These are phyloP conservation scores for Ceratobasidium sp. DNA, from an alignment of 1,284 basidiomycete species.

Conservation along the genomic window DNA sequence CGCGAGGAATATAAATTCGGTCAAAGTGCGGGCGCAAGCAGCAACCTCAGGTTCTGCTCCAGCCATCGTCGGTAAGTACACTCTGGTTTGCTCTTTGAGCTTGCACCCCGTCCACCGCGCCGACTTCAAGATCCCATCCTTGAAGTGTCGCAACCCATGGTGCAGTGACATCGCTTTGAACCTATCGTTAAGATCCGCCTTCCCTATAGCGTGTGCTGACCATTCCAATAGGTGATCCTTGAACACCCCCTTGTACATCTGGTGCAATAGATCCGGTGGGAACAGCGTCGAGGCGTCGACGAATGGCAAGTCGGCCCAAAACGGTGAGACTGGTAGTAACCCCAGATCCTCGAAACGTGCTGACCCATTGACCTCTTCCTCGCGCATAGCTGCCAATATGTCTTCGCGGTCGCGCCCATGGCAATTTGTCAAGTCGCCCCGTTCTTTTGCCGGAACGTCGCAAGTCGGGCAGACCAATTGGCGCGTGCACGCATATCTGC, in stretches of 20 bases:
- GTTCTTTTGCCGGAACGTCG: background rate
- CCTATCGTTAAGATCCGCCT: slow-evolving; percentile 31
- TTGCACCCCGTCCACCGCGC: slow-evolving; percentile 56
- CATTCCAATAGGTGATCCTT: slow-evolving; percentile 50
- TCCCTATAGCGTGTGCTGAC: slow-evolving; percentile 14
- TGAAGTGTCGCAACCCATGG: slow-evolving; percentile 23
- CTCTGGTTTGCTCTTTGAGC: slow-evolving; percentile 55
- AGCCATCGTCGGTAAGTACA: slow-evolving; percentile 55
- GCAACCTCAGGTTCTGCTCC: slow-evolving; percentile 47
- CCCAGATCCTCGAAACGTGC: background rate
- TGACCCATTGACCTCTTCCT: background rate
- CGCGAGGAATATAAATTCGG: slow-evolving; percentile 57
- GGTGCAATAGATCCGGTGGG: slow-evolving; percentile 56
- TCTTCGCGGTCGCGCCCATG: background rate
- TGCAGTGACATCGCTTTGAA: slow-evolving; percentile 31
- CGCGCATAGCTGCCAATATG: no score
- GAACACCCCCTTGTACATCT: slow-evolving; percentile 57
- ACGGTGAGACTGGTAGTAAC: background rate
- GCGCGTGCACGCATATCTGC: slow-evolving; percentile 6
- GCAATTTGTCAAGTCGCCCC: slow-evolving; percentile 9
- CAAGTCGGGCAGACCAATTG: slow-evolving; percentile 34
- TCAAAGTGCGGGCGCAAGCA: slow-evolving; percentile 51
- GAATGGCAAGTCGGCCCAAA: slow-evolving; percentile 49
- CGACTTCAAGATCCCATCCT: slow-evolving; percentile 46
- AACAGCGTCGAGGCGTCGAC: slow-evolving; percentile 51